Evolutionary conservation across 2,329 filamentous ascomycete species (phyloP).

Genomic region (Claviceps sp.): DNA sequence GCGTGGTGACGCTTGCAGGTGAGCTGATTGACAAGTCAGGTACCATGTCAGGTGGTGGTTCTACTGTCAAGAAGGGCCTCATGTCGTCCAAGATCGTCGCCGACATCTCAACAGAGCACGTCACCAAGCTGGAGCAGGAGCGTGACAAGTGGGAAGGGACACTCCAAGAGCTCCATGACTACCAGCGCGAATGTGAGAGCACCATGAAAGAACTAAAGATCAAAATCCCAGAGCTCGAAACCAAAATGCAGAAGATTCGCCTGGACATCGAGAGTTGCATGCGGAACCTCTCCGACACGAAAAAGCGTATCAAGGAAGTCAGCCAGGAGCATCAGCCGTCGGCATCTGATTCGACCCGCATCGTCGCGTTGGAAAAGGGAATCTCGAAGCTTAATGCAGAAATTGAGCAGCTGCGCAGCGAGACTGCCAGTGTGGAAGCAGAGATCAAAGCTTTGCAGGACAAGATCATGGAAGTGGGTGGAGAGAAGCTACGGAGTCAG

Average conservation of each 20-base stretch:
- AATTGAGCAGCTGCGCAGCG: conserved; percentile 62
- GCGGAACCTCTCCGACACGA: conserved; percentile 69
- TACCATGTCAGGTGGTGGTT: conserved; percentile 97
- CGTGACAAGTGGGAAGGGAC: conserved; percentile 73
- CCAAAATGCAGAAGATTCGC: conserved; percentile 77
- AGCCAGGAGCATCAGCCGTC: conserved; percentile 68
- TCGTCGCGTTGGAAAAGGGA: conserved; percentile 61
- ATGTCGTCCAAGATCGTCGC: conserved; percentile 96
- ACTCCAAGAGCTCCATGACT: conserved; percentile 73
- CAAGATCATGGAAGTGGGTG: conserved; percentile 97
- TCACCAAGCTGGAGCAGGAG: conserved; percentile 73
- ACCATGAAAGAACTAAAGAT: conserved; percentile 59
- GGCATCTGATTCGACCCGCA: conserved; percentile 63
- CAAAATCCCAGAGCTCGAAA: conserved; percentile 74
- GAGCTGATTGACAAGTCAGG: conserved; percentile 96
- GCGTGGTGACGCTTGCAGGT: conserved; percentile 88
- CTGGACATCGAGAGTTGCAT: conserved; percentile 82
- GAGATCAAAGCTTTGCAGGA: conserved; percentile 89
- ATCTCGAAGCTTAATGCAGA: conserved; percentile 64
- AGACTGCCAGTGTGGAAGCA: conserved; percentile 80
- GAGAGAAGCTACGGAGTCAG: conserved; percentile 80
- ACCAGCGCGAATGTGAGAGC: conserved; percentile 66
- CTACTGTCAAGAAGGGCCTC: conserved; percentile 73
- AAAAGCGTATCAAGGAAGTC: conserved; percentile 77
- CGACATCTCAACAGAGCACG: conserved; percentile 77